Percentiles rank a stretch among this genome's conserved stretches.
phyloP scores from a whole-genome alignment of 306 rosid genomes.

The Casuarina cunninghamiana region DNA sequence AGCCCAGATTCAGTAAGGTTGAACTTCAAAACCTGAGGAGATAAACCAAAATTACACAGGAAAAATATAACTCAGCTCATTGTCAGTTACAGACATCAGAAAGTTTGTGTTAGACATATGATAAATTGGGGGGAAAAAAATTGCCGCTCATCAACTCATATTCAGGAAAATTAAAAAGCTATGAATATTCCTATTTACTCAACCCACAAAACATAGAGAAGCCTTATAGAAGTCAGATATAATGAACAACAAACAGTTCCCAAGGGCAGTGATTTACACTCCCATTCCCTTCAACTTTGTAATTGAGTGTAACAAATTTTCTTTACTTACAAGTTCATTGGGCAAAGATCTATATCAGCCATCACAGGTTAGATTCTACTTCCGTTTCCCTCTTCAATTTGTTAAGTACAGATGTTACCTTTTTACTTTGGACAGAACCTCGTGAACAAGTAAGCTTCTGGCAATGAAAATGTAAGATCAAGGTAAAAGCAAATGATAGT shows the following conservation, averaged over 20 bases:
- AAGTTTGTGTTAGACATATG: background rate
- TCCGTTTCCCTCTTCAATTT: background rate
- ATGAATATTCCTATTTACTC: conserved; percentile 9
- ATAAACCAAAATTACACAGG: conserved; percentile 14
- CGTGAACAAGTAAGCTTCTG: background rate
- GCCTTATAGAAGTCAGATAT: conserved; percentile 4
- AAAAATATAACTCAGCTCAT: conserved; percentile 23
- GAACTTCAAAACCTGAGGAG: conserved; percentile 90
- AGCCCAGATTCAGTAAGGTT: conserved; percentile 97
- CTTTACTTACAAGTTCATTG: background rate
- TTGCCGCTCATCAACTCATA: background rate
- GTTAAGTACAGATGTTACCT: background rate
- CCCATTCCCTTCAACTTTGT: background rate
- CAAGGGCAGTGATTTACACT: conserved; percentile 2
- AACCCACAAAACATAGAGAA: conserved; percentile 12
- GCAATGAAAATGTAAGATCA: background rate
- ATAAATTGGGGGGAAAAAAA: background rate
- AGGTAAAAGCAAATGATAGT: background rate
- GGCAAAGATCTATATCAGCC: background rate
- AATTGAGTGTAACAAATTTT: background rate
- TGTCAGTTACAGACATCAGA: background rate
- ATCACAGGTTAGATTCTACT: background rate
- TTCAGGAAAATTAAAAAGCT: conserved; percentile 10
- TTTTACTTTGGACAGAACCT: background rate
- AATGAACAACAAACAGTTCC: conserved; percentile 12